Evolutionary conservation across 768 basidiomycete genomes (phyloP), one percentile per base, ranked within the genome.

Genomic region (Tephrocybe sp.): DNA sequence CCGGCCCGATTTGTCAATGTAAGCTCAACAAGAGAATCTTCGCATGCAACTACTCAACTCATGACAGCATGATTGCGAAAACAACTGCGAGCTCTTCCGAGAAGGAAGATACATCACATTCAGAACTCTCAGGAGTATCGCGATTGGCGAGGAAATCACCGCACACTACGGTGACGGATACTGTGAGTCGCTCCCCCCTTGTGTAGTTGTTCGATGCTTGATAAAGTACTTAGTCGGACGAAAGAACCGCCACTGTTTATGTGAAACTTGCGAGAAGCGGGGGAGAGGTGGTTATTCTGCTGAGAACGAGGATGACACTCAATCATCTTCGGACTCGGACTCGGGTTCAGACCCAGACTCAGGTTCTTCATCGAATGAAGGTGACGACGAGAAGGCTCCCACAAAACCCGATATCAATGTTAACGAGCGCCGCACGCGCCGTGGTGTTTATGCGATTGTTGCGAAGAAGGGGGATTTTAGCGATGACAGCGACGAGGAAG

Each of bases 1-100:
- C 92, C 91, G 43, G 92, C 91, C 69, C 86, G 91, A 63, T 93
- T 93, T 71, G 91, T 93, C 53, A 93, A 93, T 64, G 91, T 92
- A 68, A 78, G 88, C 59, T 45, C 52, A 51, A 50, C 57, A 53
- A 49, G 70, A 32, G 54, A 55, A 45, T 54, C 56, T 55, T 54
- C 48, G 50, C 38, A 56, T 46, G 55, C 49, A 47, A 43, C 47
- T 51, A 61, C 58, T 57, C 60, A 63, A 64, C 51, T 36, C 45
- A 52, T 63, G 57, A 55, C 65, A 92, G 91, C 91, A 93, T 64
- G 91, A 93, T 65, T 93, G 91, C 64, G 82, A 90, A 52, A 88
- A 92, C 60, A 93, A 93, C 65, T 89, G 87, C 44, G 90, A 92
- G 60, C 75, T 93, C 47, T 91, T 92, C 62, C 88, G 91, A 38